phyloP scores from a whole-genome alignment of 2,329 filamentous ascomycete genomes.

The Fusarium pilosicola region DNA sequence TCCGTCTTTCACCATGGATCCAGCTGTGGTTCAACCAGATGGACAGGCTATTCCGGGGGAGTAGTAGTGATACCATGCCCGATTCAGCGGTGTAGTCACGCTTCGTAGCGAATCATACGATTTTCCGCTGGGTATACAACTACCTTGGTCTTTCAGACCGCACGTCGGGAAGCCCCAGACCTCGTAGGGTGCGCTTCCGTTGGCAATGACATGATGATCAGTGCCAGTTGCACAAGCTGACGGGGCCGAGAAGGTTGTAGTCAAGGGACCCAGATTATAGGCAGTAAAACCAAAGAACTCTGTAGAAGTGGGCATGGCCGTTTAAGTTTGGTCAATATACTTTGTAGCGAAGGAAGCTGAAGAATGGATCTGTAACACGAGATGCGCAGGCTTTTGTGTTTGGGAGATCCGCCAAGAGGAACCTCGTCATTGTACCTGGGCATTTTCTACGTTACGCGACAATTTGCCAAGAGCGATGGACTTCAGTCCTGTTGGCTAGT shows the following conservation, averaged over 20 bases:
- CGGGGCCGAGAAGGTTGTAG: background rate
- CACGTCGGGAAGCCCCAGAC: background rate
- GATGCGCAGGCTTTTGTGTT: background rate
- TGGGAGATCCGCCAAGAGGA: background rate
- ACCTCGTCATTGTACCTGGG: background rate
- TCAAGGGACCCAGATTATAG: background rate
- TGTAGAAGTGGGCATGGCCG: background rate
- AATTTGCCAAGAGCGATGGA: background rate
- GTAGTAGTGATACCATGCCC: background rate
- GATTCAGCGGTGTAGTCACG: background rate
- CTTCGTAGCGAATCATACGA: fast-evolving
- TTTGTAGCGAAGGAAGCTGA: background rate
- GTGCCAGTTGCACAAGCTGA: background rate
- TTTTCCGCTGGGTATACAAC: background rate
- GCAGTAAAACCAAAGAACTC: background rate
- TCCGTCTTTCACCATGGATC: background rate
- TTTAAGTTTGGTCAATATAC: background rate
- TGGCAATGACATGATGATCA: background rate
- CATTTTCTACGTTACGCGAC: background rate
- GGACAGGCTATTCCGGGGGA: background rate
- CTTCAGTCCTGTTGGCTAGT: background rate
- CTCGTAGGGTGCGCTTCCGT: background rate
- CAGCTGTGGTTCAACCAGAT: background rate
- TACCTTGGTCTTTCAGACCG: fast-evolving
- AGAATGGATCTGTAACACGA: background rate